Evolutionary conservation across 2,329 filamentous ascomycete genomes (phyloP).

Genomic region (Erysiphe pulchra): DNA sequence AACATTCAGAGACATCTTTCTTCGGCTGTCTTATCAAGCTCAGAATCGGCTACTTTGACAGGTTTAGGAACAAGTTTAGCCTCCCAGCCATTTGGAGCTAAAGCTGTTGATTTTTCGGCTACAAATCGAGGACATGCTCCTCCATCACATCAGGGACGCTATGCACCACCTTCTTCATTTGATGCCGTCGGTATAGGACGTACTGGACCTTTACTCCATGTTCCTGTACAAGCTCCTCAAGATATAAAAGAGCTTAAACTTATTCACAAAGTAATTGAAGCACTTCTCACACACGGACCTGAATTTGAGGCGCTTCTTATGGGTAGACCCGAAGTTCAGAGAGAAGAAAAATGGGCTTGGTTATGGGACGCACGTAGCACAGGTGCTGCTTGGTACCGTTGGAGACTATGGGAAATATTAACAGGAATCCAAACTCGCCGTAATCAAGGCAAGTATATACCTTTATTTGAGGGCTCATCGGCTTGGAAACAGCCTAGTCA

Average conservation of each 20-base stretch:
- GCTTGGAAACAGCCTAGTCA: slow-evolving; percentile 56
- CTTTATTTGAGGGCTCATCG: slow-evolving; percentile 50
- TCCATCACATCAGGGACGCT: slow-evolving; percentile 29
- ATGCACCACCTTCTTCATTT: slow-evolving; percentile 56
- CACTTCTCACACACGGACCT: slow-evolving; percentile 50
- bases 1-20: slow-evolving; percentile 62
- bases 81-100: slow-evolving; percentile 58
- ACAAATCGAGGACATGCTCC: slow-evolving; percentile 22
- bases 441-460: slow-evolving; percentile 26
- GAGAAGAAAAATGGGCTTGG: slow-evolving; percentile 81
- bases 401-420: slow-evolving; percentile 71
- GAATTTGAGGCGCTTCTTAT: slow-evolving; percentile 86
- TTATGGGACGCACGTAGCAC: slow-evolving; percentile 63
- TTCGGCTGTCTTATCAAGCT: slow-evolving; percentile 35
- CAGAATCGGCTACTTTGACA: slow-evolving; percentile 19
- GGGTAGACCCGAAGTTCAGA: slow-evolving; percentile 59
- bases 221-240: slow-evolving; percentile 48
- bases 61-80: slow-evolving; percentile 14
- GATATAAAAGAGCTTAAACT: slow-evolving; percentile 57
- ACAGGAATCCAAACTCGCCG: slow-evolving; percentile 29
- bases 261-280: slow-evolving; percentile 73
- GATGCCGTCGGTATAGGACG: slow-evolving; percentile 15
- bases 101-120: slow-evolving; percentile 23
- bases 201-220: slow-evolving; percentile 28
- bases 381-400: slow-evolving; percentile 77